Percentiles rank a stretch among this genome's conserved stretches.
phyloP scores from a whole-genome alignment of 345 rosid genomes.

The Aurinia saxatilis region DNA sequence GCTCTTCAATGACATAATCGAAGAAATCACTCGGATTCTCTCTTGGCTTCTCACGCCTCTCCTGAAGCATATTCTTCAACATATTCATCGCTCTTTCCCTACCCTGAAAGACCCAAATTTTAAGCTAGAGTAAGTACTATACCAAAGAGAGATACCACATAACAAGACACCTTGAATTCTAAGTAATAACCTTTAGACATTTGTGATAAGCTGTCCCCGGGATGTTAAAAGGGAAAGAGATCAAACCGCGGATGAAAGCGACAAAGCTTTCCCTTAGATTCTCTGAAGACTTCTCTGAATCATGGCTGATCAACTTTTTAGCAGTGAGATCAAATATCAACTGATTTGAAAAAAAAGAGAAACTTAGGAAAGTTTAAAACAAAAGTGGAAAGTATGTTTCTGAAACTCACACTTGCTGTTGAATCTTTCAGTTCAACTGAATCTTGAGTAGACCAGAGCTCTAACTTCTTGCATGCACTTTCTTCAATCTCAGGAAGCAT shows the following conservation, averaged over 20 bases:
- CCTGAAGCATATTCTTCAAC: conserved; percentile 65
- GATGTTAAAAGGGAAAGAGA: conserved; percentile 30
- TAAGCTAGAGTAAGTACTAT: not conserved
- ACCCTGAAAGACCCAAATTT: conserved; percentile 52
- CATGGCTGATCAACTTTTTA: conserved; percentile 20
- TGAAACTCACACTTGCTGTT: conserved; percentile 57
- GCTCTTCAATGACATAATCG: conserved; percentile 79
- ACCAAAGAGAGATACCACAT: not conserved
- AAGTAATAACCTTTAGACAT: conserved; percentile 26
- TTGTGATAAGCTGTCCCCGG: conserved; percentile 36
- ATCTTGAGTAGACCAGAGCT: conserved; percentile 50
- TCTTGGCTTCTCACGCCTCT: conserved; percentile 53
- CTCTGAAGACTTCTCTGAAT: conserved; percentile 10
- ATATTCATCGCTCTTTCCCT: conserved; percentile 80
- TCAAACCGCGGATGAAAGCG: conserved; percentile 27
- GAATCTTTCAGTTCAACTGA: conserved; percentile 70
- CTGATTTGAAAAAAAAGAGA: conserved; percentile 2
- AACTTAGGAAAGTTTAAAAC: not conserved
- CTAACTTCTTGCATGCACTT: conserved; percentile 40
- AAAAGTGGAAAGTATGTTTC: not conserved
- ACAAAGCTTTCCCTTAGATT: conserved; percentile 22
- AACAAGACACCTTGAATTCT: not conserved
- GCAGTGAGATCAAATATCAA: conserved; percentile 28
- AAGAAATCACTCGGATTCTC: conserved; percentile 54
- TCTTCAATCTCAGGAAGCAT: conserved; percentile 75